Percentiles rank a stretch among this genome's conserved stretches.
Conservation (phyloP, 2,329 filamentous ascomycete genomes). For the Colletotrichum sansevieriae region DNA sequence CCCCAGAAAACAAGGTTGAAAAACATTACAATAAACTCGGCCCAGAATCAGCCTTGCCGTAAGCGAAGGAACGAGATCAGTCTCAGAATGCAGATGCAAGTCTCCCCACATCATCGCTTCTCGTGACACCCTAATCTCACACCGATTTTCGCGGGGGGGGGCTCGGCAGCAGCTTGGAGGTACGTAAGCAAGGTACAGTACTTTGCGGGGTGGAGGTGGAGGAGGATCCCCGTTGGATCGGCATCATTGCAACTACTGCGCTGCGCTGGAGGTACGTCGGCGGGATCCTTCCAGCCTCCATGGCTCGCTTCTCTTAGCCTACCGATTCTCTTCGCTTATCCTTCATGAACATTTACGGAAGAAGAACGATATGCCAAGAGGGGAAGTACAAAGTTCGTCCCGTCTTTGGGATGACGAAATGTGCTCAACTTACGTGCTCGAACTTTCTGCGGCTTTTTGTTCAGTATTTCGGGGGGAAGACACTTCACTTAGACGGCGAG, state of each 20-base stretch:
- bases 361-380: not conserved
- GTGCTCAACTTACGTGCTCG: not conserved
- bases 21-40: not conserved
- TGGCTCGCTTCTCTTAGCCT: not conserved
- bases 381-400: not conserved
- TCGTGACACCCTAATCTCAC: conserved; percentile 25
- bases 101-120: not conserved
- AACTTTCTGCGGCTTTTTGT: not conserved
- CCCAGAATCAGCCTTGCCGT: not conserved
- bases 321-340: not conserved
- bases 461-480: not conserved
- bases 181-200: not conserved
- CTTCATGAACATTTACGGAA: not conserved
- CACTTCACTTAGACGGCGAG: not conserved
- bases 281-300: conserved; percentile 19
- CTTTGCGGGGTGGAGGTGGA: not conserved
- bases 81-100: not conserved
- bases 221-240: not conserved
- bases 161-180: conserved; percentile 12
- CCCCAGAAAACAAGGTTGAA: not conserved
- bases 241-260: not conserved
- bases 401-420: not conserved
- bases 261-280: conserved; percentile 11
- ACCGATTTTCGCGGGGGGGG: conserved; percentile 1
- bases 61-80: not conserved